Conservation (phyloP, 2,329 filamentous ascomycete genomes). For the Sarocladiaceae sp. region DNA sequence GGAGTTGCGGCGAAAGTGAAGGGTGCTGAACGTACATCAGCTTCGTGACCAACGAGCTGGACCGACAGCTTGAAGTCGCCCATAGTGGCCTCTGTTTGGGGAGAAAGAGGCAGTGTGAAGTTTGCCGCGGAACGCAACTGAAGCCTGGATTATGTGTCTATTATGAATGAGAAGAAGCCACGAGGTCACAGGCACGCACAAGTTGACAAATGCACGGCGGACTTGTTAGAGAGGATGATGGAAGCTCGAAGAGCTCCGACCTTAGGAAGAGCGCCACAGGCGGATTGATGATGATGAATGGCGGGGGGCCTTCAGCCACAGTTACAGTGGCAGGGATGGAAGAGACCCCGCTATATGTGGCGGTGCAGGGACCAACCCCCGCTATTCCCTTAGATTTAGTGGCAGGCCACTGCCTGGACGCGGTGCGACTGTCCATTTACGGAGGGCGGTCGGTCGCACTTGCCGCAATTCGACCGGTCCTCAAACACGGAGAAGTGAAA, state of each 20-base stretch:
- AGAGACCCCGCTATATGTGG: slow-evolving; percentile 5
- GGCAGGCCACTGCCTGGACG: no score
- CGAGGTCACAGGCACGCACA: not conserved
- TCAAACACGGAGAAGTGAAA: slow-evolving; percentile 7
- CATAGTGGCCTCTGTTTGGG: slow-evolving; percentile 41
- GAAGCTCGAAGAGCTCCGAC: slow-evolving; percentile 8
- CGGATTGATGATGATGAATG: slow-evolving; percentile 3
- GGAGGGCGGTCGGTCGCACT: not conserved
- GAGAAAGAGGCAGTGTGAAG: no score
- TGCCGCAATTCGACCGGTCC: not conserved
- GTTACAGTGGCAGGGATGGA: not conserved
- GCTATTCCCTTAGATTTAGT: no score
- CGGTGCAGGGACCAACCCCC: slow-evolving; percentile 7
- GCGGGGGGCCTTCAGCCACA: not conserved
- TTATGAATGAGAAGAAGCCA: no score
- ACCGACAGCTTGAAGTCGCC: slow-evolving; percentile 90
- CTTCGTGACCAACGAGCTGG: slow-evolving; percentile 81
- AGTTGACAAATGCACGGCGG: not conserved
- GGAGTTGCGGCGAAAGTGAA: not conserved
- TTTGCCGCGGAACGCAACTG: no score
- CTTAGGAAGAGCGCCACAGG: not conserved
- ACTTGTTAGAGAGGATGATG: slow-evolving; percentile 4
- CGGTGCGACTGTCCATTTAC: not conserved
- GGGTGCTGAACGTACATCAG: slow-evolving; percentile 65
- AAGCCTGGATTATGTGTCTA: no score